A percentile compares a stretch with the other conserved stretches of the same genome.
These are phyloP conservation scores for Termitomyces sp. DNA, from an alignment of 768 basidiomycete species.

Conservation along the genomic window DNA sequence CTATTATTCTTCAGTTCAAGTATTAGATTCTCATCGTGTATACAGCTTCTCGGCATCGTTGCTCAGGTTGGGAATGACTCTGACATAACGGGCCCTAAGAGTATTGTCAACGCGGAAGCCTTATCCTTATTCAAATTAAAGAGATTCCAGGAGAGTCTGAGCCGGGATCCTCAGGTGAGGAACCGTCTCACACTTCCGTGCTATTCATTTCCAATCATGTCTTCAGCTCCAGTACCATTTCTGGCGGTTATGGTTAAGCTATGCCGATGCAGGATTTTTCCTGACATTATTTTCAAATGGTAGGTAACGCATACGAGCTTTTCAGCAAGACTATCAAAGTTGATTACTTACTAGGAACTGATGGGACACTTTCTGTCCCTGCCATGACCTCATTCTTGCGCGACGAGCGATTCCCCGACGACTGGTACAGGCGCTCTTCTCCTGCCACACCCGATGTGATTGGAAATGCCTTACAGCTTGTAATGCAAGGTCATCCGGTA, in stretches of 20 bases:
- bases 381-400: constrained; percentile 12
- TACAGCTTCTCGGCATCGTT: constrained; percentile 5
- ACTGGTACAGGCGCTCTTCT: constrained; percentile 7
- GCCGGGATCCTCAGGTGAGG: not conserved
- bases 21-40: not conserved
- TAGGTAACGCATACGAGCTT: not conserved
- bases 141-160: constrained; percentile 7
- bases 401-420: constrained; percentile 9
- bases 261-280: constrained; percentile 7
- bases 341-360: not conserved
- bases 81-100: constrained; percentile 7
- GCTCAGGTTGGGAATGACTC: constrained; percentile 10
- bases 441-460: not conserved
- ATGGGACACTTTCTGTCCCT: constrained; percentile 5
- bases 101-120: constrained; percentile 4
- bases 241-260: constrained; percentile 6
- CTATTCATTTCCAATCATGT: not conserved
- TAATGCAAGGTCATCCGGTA: not conserved
- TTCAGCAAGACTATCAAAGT: not conserved
- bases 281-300: constrained; percentile 12
- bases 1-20: not conserved
- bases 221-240: constrained; percentile 10
- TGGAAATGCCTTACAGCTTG: not conserved
- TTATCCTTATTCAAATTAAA: constrained; percentile 9
- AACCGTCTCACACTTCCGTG: not conserved